Percentiles rank a stretch among this genome's conserved stretches.
Evolutionary conservation across 441 rosid genomes (phyloP).

Genomic region (Lepidium campestre): DNA sequence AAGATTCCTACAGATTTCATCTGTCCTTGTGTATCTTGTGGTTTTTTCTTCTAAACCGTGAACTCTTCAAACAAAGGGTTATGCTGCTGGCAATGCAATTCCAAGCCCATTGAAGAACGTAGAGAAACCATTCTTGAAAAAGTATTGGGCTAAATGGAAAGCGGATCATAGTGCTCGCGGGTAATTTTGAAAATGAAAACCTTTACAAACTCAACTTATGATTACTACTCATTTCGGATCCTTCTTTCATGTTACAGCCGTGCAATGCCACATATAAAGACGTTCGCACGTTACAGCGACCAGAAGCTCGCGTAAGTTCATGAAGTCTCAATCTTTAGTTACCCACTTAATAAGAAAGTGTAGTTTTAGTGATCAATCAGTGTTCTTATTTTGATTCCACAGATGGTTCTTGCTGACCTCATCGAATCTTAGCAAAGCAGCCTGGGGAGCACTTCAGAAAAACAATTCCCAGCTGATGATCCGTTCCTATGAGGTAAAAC

Average conservation of each 20-base stretch:
- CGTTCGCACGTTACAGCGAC: conserved; percentile 70
- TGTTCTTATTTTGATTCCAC: conserved; percentile 18
- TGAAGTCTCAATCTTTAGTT: conserved; percentile 10
- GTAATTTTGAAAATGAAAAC: conserved; percentile 21
- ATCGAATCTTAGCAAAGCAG: conserved; percentile 93
- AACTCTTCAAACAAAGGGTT: conserved; percentile 49
- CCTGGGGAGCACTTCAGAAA: conserved; percentile 97
- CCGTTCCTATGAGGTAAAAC: conserved; percentile 83
- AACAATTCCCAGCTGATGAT: conserved; percentile 91
- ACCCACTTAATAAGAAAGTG: background rate
- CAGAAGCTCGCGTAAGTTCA: conserved; percentile 76
- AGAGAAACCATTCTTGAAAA: conserved; percentile 71
- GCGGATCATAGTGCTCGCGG: conserved; percentile 79
- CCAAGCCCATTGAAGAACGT: conserved; percentile 92
- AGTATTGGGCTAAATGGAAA: conserved; percentile 94
- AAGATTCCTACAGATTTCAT: background rate
- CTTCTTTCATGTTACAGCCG: conserved; percentile 42
- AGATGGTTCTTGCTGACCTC: conserved; percentile 92
- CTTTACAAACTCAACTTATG: background rate
- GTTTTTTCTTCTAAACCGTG: conserved; percentile 8
- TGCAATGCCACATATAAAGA: conserved; percentile 97
- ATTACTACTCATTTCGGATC: conserved; percentile 9
- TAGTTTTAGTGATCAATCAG: conserved; percentile 15
- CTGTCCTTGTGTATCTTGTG: background rate
- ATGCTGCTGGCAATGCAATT: conserved; percentile 83